Evolutionary conservation across 2,329 filamentous ascomycete genomes (phyloP).

Genomic region (Pyrenophora seminiperda): DNA sequence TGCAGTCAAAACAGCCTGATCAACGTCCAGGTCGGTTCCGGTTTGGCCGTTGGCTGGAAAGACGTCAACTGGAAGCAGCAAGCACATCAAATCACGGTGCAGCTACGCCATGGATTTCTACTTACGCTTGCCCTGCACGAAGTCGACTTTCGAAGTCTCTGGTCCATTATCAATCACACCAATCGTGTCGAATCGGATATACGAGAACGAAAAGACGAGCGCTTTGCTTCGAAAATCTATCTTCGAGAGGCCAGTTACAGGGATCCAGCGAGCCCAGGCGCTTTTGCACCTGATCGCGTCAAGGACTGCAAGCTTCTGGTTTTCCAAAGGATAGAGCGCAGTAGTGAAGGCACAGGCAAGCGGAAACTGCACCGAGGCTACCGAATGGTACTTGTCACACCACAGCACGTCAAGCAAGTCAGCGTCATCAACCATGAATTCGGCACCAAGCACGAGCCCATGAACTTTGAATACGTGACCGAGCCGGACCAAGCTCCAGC

Average conservation of each 20-base stretch:
- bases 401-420: conserved; percentile 75
- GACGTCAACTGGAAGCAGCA: conserved; percentile 80
- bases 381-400: conserved; percentile 77
- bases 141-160: conserved; percentile 77
- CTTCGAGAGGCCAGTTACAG: conserved; percentile 81
- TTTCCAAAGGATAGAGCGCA: conserved; percentile 72
- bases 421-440: conserved; percentile 76
- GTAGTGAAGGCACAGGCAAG: conserved; percentile 73
- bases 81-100: conserved; percentile 67
- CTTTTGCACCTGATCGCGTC: conserved; percentile 77
- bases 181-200: conserved; percentile 75
- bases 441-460: conserved; percentile 63
- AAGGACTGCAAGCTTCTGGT: conserved; percentile 73
- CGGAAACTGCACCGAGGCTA: conserved; percentile 79
- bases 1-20: conserved; percentile 80
- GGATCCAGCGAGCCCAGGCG: conserved; percentile 70
- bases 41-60: conserved; percentile 74
- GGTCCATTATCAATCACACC: conserved; percentile 85
- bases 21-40: conserved; percentile 73
- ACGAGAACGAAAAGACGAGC: conserved; percentile 71
- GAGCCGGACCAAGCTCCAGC: conserved; percentile 69
- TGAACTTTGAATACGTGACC: conserved; percentile 72
- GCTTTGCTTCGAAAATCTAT: conserved; percentile 69
- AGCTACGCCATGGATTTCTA: conserved; percentile 75
- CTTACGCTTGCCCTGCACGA: conserved; percentile 73